Evolutionary conservation across 148 eudicot species (phyloP), one percentile per base, ranked within the genome.

Genomic region (Cornus controversa): DNA sequence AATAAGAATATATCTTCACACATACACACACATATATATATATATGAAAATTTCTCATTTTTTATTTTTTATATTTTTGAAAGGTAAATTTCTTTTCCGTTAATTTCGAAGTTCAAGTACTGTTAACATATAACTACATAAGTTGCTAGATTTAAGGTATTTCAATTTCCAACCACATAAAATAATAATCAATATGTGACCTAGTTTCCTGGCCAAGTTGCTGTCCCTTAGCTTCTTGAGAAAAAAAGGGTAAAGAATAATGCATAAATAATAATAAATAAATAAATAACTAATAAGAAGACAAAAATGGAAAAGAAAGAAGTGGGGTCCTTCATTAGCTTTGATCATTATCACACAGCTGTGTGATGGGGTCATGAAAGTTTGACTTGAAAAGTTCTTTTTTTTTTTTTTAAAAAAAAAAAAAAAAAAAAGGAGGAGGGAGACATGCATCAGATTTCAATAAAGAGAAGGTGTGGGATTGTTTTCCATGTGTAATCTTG

Each of bases 91-190:
- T 18, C 15, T 57, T 18, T 57, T 57, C 4, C 34, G 1, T 2
- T 31, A 31, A 40, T 6, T 36, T 36, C 37, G 6, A 36, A 36
- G 37, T 36, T 36, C 6, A 36, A 6, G 45, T 9, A 40, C 6
- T 40, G 45, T 40, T 40, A 0, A 31, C 34, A 40, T 8, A 40
- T 6, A 6, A 60, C 11, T 60, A 23, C 65, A n/a, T n/a, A 60
- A 6, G 65, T n/a, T 60, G 65, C 65, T 1, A 60, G 65, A 60
- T 60, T 60, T n/a, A 23, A 60, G 65, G 65, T 60, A 8, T 60
- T 22, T 23, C 65, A 60, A 60, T 60, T 60, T 60, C 65, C 65
- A 60, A 60, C 65, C 24, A 60, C 65, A 60, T 60, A 60, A 60
- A 60, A 60, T 60, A 60, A 8, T 60, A 60, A n/a, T 5, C 45